Evolutionary conservation across 2,329 filamentous ascomycete genomes (phyloP), one percentile per base, ranked within the genome.

Genomic region (Colletotrichum euphorbiae): DNA sequence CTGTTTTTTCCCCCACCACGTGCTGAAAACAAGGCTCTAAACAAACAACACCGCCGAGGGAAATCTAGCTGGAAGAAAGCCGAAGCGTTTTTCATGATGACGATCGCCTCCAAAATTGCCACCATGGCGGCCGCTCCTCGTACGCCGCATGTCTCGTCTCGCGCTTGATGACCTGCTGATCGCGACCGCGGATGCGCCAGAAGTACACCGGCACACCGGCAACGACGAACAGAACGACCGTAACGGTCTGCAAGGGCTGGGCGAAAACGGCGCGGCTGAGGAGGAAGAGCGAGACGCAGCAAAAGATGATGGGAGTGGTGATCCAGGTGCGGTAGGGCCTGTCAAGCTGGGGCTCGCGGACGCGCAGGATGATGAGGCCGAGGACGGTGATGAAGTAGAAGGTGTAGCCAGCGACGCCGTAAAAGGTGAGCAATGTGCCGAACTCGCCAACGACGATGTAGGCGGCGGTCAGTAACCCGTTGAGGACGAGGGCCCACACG

Each of bases 341-440:
- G 78, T 98, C 94, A 51, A 99, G 85, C 70, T 90, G 85, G 4
- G 96, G 96, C 78, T 99, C 96, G 70, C 87, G 88, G 33, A 98
- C 93, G 33, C 96, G 87, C 70, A 99, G 84, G 59, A 99, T 88
- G 70, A 99, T 98, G 55, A 99, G 85, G 0, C 96, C 96, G 0
- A 99, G 87, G 0, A 99, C 96, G 0, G 95, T 97, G 63, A 97
- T 82, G 79, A 99, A 99, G 82, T 99, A 99, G 77, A 99, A 99
- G 0, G 93, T 93, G 78, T 99, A 99, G 13, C 94, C 94, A 0
- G 96, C 96, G 12, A 99, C 96, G 64, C 96, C 96, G 80, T 98
- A 98, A 77, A 99, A 99, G 0, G 96, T 98, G 65, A 98, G 87
- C 2, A 99, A 87, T 0, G 95, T 97, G 59, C 89, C 86, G 77